Evolutionary conservation across 1,139 yeast species (phyloP), one percentile per base, ranked within the genome.

Genomic region (Saccharomyces hybrid): DNA sequence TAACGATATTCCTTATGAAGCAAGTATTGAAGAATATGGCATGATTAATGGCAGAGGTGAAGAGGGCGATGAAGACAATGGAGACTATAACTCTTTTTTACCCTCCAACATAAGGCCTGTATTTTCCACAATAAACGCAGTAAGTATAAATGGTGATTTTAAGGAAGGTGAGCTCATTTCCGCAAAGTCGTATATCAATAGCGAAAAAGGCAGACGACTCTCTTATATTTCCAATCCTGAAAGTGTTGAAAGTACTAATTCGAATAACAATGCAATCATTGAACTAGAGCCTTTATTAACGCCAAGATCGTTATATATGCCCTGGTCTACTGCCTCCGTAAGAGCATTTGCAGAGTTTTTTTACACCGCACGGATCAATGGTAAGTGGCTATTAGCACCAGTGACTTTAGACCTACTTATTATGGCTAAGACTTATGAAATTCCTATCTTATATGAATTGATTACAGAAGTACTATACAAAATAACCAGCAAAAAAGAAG

Each of bases 321-420:
- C 95, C 7, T 84, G 84, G 71, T 70, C 83, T 1, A 81, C 85
- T 0, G 66, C 72, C 1, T 78, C 88, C 0, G 79, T 85, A 9
- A 78, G 76, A 54, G 89, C 88, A 0, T 79, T 86, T 62, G 75
- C 86, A 47, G 93, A 86, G 63, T 86, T 81, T 67, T 74, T 86
- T 58, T 85, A 83, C 64, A 86, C 90, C 8, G 95, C 93, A 0
- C 90, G 85, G 67, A 79, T 86, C 26, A 88, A 88, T 41, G 81
- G 83, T 55, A 83, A 80, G 60, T 86, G 91, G 91, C 70, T 78
- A 19, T 71, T 86, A 34, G 74, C 79, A 1, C 90, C 91, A 0
- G 83, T 87, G 0, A 78, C 87, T 0, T 74, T 84, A 54, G 90
- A 86, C 60, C 75, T 83, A 52, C 73, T 86, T 60, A 71, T 82